Evolutionary conservation across 768 basidiomycete genomes (phyloP).

Genomic region (Russula ochroleuca): DNA sequence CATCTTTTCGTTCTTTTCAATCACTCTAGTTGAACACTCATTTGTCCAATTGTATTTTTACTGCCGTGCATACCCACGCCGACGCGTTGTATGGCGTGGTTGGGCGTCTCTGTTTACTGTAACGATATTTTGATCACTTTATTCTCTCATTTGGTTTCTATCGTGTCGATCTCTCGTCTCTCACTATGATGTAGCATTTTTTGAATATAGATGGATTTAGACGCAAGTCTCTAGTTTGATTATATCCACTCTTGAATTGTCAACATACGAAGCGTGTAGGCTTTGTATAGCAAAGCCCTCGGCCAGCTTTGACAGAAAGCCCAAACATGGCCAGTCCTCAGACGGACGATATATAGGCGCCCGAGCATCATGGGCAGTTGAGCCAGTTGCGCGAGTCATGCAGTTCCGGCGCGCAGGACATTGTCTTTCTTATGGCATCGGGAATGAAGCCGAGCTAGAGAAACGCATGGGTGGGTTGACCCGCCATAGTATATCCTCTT

Average conservation of each 20-base stretch:
- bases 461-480: too few relatives aligned
- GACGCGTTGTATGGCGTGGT: not conserved
- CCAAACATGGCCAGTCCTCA: too few relatives aligned
- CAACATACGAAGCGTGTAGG: too few relatives aligned
- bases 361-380: too few relatives aligned
- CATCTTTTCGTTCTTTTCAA: not conserved
- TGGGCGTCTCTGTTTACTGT: not conserved
- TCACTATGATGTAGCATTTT: conserved; percentile 10
- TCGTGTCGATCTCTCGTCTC: not conserved
- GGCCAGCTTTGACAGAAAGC: too few relatives aligned
- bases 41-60: conserved; percentile 15
- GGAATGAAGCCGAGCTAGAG: too few relatives aligned
- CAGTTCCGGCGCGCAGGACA: too few relatives aligned
- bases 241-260: not conserved
- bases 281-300: too few relatives aligned
- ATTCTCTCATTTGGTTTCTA: not conserved
- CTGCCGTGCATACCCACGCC: conserved; percentile 4
- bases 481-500: too few relatives aligned
- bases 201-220: conserved; percentile 6
- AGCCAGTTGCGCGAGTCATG: too few relatives aligned
- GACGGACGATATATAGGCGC: too few relatives aligned
- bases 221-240: not conserved
- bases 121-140: conserved; percentile 11
- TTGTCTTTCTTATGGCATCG: too few relatives aligned
- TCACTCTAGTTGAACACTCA: not conserved